These are phyloP conservation scores for Fusarium sp. DNA, from an alignment of 2,329 filamentous ascomycete genomes.

Conservation along the genomic window DNA sequence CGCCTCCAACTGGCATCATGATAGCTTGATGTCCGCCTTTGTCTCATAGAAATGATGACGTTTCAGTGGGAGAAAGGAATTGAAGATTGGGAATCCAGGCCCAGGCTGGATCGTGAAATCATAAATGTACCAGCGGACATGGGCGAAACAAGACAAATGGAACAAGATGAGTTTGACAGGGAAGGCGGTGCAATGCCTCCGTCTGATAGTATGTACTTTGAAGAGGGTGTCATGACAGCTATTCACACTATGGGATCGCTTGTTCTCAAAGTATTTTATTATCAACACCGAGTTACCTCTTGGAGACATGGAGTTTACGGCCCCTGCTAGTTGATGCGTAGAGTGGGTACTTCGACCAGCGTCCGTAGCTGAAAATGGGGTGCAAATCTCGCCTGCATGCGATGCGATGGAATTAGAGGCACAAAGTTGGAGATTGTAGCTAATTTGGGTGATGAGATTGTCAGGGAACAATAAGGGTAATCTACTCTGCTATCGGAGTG, in stretches of 20 bases:
- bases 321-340: conserved; percentile 38
- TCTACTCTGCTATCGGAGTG: neutral
- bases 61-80: conserved; percentile 11
- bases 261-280: conserved; percentile 8
- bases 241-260: neutral
- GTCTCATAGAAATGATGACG: conserved; percentile 31
- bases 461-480: neutral
- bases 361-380: conserved; percentile 35
- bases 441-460: conserved; percentile 22
- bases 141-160: conserved; percentile 38
- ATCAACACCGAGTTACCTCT: conserved; percentile 27
- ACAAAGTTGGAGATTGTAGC: conserved; percentile 17
- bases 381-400: conserved; percentile 44
- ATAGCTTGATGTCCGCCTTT: conserved; percentile 4
- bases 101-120: conserved; percentile 13
- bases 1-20: neutral
- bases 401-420: conserved; percentile 39
- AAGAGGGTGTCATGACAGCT: neutral
- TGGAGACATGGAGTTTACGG: conserved; percentile 14
- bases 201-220: conserved; percentile 37
- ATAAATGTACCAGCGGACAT: conserved; percentile 20
- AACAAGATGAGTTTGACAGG: conserved; percentile 37
- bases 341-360: conserved; percentile 37
- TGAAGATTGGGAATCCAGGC: conserved; percentile 20
- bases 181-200: conserved; percentile 28